Conservation (phyloP, 345 rosid genomes). For the Citrus unshiu region DNA sequence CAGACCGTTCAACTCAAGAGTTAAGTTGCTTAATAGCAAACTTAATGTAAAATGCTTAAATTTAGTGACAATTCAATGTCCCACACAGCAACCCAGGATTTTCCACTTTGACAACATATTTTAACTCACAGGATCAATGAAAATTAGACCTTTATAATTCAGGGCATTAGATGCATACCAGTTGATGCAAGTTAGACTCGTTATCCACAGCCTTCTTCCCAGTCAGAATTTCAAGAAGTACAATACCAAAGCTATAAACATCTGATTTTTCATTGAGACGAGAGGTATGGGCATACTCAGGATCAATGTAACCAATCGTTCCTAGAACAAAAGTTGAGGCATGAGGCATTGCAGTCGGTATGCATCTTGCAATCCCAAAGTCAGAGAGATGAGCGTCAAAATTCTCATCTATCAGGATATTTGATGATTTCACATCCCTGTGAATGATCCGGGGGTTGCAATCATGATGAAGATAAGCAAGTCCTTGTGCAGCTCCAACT, state of each 20-base stretch:
- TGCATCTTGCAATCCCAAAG: conserved; percentile 87
- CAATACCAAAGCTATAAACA: conserved; percentile 93
- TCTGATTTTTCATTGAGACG: conserved; percentile 87
- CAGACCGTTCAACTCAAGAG: neutral
- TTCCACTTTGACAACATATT: neutral
- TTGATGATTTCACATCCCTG: conserved; percentile 91
- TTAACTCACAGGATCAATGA: neutral
- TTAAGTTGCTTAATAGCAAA: neutral
- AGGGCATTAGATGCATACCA: conserved; percentile 42
- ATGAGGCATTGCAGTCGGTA: conserved; percentile 68
- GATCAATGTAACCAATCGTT: conserved; percentile 95
- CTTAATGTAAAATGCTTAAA: neutral
- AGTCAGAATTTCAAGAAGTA: conserved; percentile 87
- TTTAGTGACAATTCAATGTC: neutral
- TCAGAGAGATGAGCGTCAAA: conserved; percentile 87
- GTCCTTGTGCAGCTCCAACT: conserved; percentile 95
- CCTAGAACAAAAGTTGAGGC: conserved; percentile 86
- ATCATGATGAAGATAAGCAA: conserved; percentile 95
- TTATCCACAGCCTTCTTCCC: conserved; percentile 96
- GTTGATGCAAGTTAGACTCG: conserved; percentile 85
- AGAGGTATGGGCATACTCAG: conserved; percentile 91
- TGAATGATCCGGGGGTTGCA: conserved; percentile 89
- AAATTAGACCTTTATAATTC: neutral
- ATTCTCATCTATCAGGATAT: conserved; percentile 80
- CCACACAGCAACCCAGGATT: neutral